Evolutionary conservation across 495 filamentous ascomycete species (phyloP), one percentile per base, ranked within the genome.

Genomic region (Xylaria flabelliformis): DNA sequence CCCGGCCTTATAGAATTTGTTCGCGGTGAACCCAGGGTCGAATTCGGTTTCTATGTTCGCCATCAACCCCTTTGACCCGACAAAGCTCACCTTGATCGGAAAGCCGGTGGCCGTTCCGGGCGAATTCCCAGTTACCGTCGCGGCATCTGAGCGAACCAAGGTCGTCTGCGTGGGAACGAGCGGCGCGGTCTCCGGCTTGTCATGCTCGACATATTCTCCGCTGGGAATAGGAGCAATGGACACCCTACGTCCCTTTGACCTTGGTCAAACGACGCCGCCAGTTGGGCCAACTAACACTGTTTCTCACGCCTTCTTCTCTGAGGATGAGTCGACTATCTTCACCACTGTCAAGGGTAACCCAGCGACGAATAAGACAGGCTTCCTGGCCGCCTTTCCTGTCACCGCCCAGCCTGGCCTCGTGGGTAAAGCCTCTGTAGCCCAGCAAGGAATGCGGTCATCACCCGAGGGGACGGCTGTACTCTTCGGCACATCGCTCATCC

Each of bases 11-110:
- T 63, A 86, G 83, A 48, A 69, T 67, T 67, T 90, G 41, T 88
- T 90, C 66, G 87, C 86, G 29, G 88, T 90, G 48, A 90, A 90
- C 77, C 79, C 89, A n/a, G 88, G 88, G 42, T 89, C 86, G 48
- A 88, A 90, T 75, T 86, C 86, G 3, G 51, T 89, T 3, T 83
- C 82, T 70, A 85, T 89, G 84, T 79, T 91, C 55, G 70, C 77
- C 61, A 90, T 91, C 77, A 76, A 76, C 26, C 64, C 77, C 0
- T 19, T 71, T 6, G 77, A 90, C 74, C 84, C 88, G 4, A 84
- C 82, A 32, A 70, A 81, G 10, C 75, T 89, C 46, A 80, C 77
- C 0, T 61, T 82, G n/a, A 67, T 88, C 36, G 87, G 86, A 44
- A 32, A 76, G 7, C 85, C 85, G 0, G 78, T 77, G 2, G 59